Conservation (phyloP, 2,329 filamentous ascomycete species). For the Colletotrichum acutatum region DNA sequence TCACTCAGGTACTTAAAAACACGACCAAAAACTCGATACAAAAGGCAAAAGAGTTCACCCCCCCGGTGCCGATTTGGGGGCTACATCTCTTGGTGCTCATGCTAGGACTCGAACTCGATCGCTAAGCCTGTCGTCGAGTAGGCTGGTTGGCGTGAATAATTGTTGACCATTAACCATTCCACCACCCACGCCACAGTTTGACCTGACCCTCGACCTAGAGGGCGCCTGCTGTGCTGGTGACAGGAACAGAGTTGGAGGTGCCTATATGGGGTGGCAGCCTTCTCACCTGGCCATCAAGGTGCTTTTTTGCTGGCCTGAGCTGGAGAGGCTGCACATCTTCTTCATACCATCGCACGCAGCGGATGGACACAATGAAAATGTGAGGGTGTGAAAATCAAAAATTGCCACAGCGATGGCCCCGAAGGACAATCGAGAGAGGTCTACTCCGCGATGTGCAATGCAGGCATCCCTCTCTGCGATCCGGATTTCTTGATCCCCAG, state of each 20-base stretch:
- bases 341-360: conserved; percentile 37
- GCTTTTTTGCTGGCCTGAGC: too few species aligned
- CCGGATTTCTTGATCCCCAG: too few species aligned
- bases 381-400: conserved; percentile 35
- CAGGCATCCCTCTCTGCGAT: conserved; percentile 57
- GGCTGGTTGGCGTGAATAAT: too few species aligned
- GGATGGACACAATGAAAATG: conserved; percentile 38
- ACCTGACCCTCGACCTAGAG: too few species aligned
- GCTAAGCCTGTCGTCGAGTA: too few species aligned
- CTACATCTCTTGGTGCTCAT: too few species aligned
- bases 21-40: not conserved
- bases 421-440: conserved; percentile 38
- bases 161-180: too few species aligned
- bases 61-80: too few species aligned
- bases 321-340: conserved; percentile 17
- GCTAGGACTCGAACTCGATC: too few species aligned
- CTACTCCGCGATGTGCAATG: conserved; percentile 58
- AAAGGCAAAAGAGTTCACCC: not conserved
- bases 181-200: too few species aligned
- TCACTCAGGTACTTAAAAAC: not conserved
- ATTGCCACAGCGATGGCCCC: conserved; percentile 37
- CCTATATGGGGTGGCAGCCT: not conserved
- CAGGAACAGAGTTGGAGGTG: too few species aligned
- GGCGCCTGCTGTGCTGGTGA: too few species aligned
- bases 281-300: not conserved